Base-by-base conservation (phyloP, 331 rosid species). In the Spiraea crenata region DNA sequence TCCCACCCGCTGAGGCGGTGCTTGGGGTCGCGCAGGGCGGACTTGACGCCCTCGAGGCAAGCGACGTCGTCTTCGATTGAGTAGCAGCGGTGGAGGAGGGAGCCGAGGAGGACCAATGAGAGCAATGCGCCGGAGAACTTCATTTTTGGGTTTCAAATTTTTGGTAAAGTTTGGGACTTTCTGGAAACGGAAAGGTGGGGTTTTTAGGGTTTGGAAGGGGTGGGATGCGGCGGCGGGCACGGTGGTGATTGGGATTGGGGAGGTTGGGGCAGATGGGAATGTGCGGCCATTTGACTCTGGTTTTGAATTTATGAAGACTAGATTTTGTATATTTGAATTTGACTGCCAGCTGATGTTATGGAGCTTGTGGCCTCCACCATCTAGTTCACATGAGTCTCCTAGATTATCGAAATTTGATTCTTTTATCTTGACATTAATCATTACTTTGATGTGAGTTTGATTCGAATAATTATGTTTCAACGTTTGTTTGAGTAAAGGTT, bases 1-100 rank as follows among this genome's bases (percentile, higher is more conserved):
- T 63, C 60, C 88, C 88, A 86, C 2, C 83, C 76, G 38, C 80
- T 59, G 44, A 86, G 83, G 31, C 65, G 80, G 9, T 77, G 75
- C 4, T 44, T 64, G 5, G 88, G 88, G 37, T 86, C 88, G 12
- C 78, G 55, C 17, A 86, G 77, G 5, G 88, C 68, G 65, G 49
- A 14, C 64, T 81, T 79, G 1, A 83, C 82, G 0, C 91, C 91
- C 63, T 77, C 74, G 39, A 86, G 71, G 73, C 91, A 86, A 63
- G 45, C 31, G 15, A 83, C 67, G 55, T 86, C 86, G 61, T 86
- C 91, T 46, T 83, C 86, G 1, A 73, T 64, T 64, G 82, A 69
- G 64, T 59, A 20, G 74, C 80, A 45, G 31, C 31, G 31, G 14
- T 49, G 68, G 38, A 45, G 39, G 20, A 37, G 14, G 6, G 48